These are phyloP conservation scores for Bremia lactucae DNA, from an alignment of 352 stramenopile genomes.

Conservation along the genomic window DNA sequence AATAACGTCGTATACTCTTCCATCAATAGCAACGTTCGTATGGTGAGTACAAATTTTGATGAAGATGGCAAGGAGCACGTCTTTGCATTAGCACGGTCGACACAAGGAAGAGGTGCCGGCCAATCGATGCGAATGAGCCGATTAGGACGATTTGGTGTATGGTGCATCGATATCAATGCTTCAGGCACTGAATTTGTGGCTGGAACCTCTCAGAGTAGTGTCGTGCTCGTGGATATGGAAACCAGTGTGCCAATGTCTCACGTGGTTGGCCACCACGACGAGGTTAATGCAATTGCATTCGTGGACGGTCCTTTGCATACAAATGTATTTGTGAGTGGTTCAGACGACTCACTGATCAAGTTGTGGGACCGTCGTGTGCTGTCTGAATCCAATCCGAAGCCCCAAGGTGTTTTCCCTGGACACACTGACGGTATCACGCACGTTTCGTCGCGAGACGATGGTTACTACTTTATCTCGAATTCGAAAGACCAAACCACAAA, in stretches of 20 bases:
- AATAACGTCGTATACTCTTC: conserved; percentile 64
- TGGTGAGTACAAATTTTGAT: conserved; percentile 57
- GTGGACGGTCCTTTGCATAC: conserved; percentile 68
- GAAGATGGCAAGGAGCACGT: conserved; percentile 38
- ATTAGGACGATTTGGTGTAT: conserved; percentile 61
- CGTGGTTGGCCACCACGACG: conserved; percentile 56
- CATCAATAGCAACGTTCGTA: conserved; percentile 76
- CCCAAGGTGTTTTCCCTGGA: conserved; percentile 70
- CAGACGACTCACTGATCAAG: conserved; percentile 77
- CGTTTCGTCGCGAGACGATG: conserved; percentile 74
- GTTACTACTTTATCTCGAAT: conserved; percentile 85
- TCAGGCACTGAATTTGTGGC: conserved; percentile 74
- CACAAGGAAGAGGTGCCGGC: conserved; percentile 11
- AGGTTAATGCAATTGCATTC: conserved; percentile 81
- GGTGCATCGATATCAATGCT: conserved; percentile 68
- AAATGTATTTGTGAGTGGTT: conserved; percentile 81
- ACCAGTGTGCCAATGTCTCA: conserved; percentile 57
- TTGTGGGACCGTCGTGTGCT: conserved; percentile 77
- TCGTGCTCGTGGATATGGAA: conserved; percentile 77
- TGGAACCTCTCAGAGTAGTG: conserved; percentile 57
- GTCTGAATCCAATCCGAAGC: conserved; percentile 55
- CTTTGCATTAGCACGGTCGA: conserved; percentile 28
- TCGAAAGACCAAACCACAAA: conserved; percentile 77
- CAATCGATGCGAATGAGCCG: conserved; percentile 12
- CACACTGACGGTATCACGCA: conserved; percentile 78